Evolutionary conservation across 176 grass and related monocot species (phyloP), one percentile per base, ranked within the genome.

Genomic region (barley (Hordeum vulgare)): DNA sequence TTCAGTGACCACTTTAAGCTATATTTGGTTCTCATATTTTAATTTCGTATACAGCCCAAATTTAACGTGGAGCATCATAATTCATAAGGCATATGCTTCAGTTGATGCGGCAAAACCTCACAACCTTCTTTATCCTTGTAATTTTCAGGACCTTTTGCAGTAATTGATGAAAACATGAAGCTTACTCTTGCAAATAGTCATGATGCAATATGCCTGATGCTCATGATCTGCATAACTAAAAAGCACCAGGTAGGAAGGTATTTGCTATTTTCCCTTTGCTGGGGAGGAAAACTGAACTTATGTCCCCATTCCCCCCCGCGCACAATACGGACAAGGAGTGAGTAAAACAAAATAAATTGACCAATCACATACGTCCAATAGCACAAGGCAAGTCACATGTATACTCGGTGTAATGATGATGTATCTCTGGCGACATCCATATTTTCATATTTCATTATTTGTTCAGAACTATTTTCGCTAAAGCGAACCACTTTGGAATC

Each of bases 201-300:
- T 80, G 91, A 97, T 86, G 91, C 87, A 23, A 78, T 97, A 85
- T 85, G 94, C 79, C 74, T 97, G 47, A 97, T 94, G 91, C 91
- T 97, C 47, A 92, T 97, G 90, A 97, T 97, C 76, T 93, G 91
- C 80, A 92, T 97, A 83, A 94, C 78, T 72, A 85, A 90, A 41
- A 91, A 97, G 71, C 85, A 97, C 66, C 91, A 94, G 94, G 91
- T 97, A 90, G 24, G 71, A 86, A 90, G 79, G 60, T 90, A 85
- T 56, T 80, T 85, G 10, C 31, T 33, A 10, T 26, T 40, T 81
- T 49, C 25, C 41, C 8, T 78, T 28, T 39, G 61, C 39, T 36
- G 14, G 28, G 41, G 42, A 28, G 31, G 39, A 71, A 72, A 60
- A 31, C 53, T 44, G 34, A 18, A 82, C 14, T 42, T 40, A 33